phyloP scores from a whole-genome alignment of 345 rosid species.

The Clarkia xantiana region DNA sequence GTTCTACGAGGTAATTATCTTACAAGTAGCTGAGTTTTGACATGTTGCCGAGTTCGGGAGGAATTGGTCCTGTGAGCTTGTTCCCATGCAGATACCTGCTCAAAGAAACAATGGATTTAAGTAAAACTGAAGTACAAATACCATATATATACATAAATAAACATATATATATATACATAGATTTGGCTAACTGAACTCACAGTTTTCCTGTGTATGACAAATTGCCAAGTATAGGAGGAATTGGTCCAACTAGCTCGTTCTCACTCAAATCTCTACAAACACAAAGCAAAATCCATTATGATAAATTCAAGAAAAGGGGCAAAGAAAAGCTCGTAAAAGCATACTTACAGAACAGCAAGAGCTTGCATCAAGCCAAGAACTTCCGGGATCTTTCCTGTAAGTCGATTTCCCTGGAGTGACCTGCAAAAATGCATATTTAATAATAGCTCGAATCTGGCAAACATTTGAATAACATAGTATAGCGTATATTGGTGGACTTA shows the following conservation, averaged over 20 bases:
- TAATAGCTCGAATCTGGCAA: neutral
- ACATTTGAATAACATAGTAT: neutral
- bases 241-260: conserved; percentile 72
- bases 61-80: conserved; percentile 70
- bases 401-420: conserved; percentile 80
- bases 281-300: no score
- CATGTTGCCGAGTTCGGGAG: conserved; percentile 98
- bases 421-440: conserved; percentile 14
- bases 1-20: conserved; percentile 9
- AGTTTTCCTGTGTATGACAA: conserved; percentile 80
- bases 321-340: neutral
- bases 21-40: conserved; percentile 89
- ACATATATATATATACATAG: no score
- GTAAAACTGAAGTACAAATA: neutral
- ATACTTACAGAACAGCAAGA: conserved; percentile 78
- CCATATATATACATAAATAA: neutral
- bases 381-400: conserved; percentile 71
- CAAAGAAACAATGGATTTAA: neutral
- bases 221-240: conserved; percentile 87
- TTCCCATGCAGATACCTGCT: conserved; percentile 85
- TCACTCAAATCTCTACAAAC: conserved; percentile 73
- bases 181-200: conserved; percentile 46
- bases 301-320: neutral
- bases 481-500: conserved; percentile 16
- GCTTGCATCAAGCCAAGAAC: conserved; percentile 98